phyloP scores from a whole-genome alignment of 176 grass and related monocot species.

The Ampelocalamus luodianensis region DNA sequence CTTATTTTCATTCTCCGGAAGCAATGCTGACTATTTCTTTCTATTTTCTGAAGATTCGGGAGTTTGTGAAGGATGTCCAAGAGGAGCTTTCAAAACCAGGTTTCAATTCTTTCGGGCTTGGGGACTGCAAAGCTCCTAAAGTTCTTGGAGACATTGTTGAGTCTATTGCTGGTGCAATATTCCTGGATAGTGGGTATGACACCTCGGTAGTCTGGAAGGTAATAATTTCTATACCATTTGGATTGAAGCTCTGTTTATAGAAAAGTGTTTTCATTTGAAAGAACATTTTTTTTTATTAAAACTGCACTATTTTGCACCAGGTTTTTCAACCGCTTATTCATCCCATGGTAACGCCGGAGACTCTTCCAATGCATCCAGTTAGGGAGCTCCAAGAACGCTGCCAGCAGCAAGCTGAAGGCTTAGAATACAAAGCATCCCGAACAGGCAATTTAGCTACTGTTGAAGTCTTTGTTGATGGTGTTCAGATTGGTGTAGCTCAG shows the following conservation, averaged over 20 bases:
- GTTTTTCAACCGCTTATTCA: conserved; percentile 80
- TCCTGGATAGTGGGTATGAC: conserved; percentile 73
- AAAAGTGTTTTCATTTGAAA: conserved; percentile 12
- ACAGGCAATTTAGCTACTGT: conserved; percentile 82
- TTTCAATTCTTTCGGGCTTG: conserved; percentile 97
- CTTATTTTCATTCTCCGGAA: conserved; percentile 31
- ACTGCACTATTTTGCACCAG: conserved; percentile 43
- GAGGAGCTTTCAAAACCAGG: conserved; percentile 81
- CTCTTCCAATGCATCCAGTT: conserved; percentile 96
- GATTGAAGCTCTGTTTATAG: background rate
- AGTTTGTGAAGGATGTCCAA: conserved; percentile 97
- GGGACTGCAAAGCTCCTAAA: conserved; percentile 97
- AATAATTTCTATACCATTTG: conserved; percentile 20
- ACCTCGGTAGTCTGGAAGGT: conserved; percentile 90
- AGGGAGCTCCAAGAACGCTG: conserved; percentile 99
- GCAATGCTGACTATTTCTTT: conserved; percentile 39
- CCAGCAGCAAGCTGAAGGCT: conserved; percentile 92
- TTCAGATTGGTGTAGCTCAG: conserved; percentile 94
- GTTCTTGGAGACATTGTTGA: conserved; percentile 97
- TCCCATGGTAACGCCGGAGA: conserved; percentile 90
- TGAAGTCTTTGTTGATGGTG: conserved; percentile 86
- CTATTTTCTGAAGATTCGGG: conserved; percentile 72
- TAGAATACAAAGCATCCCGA: conserved; percentile 92
- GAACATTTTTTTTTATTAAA: background rate
- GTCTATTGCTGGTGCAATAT: conserved; percentile 93